Evolutionary conservation across 345 rosid genomes (phyloP).

Genomic region (Gossypium thurberi): DNA sequence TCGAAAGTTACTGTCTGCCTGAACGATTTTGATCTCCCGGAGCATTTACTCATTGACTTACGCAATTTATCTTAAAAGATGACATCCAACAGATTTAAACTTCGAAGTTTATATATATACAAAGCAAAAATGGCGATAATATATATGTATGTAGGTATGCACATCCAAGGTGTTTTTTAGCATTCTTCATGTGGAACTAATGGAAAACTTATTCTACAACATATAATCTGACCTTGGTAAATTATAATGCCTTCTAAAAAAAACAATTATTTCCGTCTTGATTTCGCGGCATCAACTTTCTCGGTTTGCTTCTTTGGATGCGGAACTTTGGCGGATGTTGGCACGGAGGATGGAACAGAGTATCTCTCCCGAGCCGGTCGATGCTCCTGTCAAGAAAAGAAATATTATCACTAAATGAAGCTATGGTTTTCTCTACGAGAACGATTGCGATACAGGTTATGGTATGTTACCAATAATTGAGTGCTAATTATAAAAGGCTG

Average conservation of each 20-base stretch:
- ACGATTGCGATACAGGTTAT: too few relatives aligned
- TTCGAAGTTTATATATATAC: conserved; percentile 23
- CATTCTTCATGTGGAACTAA: neutral
- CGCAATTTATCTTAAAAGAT: neutral
- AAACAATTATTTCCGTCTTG: conserved; percentile 27
- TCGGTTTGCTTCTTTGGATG: conserved; percentile 18
- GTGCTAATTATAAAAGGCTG: neutral
- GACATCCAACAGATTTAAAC: neutral
- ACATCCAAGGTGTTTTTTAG: conserved; percentile 20
- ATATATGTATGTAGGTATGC: conserved; percentile 16
- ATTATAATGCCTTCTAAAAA: conserved; percentile 6
- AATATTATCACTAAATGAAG: neutral
- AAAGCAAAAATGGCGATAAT: conserved; percentile 16
- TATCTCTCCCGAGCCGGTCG: conserved; percentile 33
- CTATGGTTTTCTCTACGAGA: too few relatives aligned
- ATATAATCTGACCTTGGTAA: conserved; percentile 7
- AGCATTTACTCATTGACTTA: neutral
- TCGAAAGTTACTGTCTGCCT: neutral
- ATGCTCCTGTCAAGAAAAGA: conserved; percentile 37
- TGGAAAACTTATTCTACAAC: conserved; percentile 18
- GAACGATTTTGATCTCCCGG: neutral
- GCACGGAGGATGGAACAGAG: conserved; percentile 14
- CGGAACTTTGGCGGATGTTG: conserved; percentile 9
- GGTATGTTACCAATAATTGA: neutral
- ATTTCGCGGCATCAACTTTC: conserved; percentile 16